Conservation (phyloP, 1,284 basidiomycete genomes). For the Inonotus obliquus region DNA sequence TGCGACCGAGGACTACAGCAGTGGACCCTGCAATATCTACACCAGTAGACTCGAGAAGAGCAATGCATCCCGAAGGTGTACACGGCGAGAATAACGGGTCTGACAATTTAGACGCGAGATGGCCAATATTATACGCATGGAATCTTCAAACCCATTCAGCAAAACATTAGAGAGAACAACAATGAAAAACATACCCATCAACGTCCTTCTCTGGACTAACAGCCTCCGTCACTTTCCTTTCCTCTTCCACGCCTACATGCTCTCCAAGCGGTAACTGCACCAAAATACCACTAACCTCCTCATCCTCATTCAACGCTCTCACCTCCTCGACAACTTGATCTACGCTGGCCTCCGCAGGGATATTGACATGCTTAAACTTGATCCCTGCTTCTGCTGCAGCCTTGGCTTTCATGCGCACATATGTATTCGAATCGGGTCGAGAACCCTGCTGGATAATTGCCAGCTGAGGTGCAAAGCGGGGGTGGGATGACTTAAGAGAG, state of each 20-base stretch:
- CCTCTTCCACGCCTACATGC: constrained; percentile 80
- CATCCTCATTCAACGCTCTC: constrained; percentile 80
- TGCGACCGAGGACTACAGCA: constrained; percentile 93
- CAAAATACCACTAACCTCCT: constrained; percentile 82
- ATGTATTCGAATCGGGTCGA: constrained; percentile 85
- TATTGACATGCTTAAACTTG: constrained; percentile 75
- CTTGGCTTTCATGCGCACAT: constrained; percentile 97
- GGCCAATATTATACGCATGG: constrained; percentile 98
- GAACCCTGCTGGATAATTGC: constrained; percentile 94
- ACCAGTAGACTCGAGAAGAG: constrained; percentile 83
- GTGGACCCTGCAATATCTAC: constrained; percentile 72
- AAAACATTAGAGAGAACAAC: constrained; percentile 16
- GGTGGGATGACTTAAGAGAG: constrained; percentile 55
- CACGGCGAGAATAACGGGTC: constrained; percentile 92
- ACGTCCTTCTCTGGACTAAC: constrained; percentile 95
- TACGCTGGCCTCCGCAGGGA: constrained; percentile 71
- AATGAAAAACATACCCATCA: constrained; percentile 66
- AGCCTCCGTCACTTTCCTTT: constrained; percentile 91
- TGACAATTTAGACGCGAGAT: constrained; percentile 87
- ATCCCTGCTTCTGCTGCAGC: constrained; percentile 96
- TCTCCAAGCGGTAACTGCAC: constrained; percentile 96
- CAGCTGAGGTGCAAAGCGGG: constrained; percentile 86
- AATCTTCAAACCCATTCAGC: constrained; percentile 51
- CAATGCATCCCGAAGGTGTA: constrained; percentile 92
- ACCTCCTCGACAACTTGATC: constrained; percentile 79